phyloP scores from a whole-genome alignment of 2,329 filamentous ascomycete genomes.

The Aspergillus alliaceus region DNA sequence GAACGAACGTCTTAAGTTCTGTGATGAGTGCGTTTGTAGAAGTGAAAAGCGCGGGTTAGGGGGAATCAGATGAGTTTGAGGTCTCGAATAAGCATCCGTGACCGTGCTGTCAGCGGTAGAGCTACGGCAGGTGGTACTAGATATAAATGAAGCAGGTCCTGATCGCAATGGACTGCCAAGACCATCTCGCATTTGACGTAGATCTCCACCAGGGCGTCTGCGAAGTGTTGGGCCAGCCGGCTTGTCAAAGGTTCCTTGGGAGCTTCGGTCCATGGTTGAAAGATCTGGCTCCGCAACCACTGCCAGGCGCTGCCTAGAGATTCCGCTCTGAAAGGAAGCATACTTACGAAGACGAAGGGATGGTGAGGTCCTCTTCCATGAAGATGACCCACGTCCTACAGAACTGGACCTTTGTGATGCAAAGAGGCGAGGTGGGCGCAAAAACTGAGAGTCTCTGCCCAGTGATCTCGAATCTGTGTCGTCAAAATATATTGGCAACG shows the following conservation, averaged over 20 bases:
- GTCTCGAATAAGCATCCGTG: constrained; percentile 21
- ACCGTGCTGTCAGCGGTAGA: constrained; percentile 23
- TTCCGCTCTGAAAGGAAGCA: constrained; percentile 46
- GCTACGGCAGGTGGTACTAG: constrained; percentile 36
- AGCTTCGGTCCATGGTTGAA: constrained; percentile 15
- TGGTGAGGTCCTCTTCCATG: constrained; percentile 28
- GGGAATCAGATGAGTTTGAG: constrained; percentile 27
- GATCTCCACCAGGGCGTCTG: constrained; percentile 71
- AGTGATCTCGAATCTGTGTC: constrained; percentile 13
- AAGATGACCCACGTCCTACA: constrained; percentile 23
- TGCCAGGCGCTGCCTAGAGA: constrained; percentile 31
- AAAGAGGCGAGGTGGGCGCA: constrained; percentile 17
- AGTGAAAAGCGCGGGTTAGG: constrained; percentile 41
- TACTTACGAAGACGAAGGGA: constrained; percentile 44
- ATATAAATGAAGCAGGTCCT: constrained; percentile 37
- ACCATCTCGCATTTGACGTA: constrained; percentile 67
- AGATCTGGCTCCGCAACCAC: constrained; percentile 24
- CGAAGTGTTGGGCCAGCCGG: constrained; percentile 58
- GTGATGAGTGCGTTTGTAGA: constrained; percentile 55
- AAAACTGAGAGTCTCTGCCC: constrained; percentile 13
- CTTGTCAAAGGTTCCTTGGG: constrained; percentile 16
- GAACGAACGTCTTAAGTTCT: constrained; percentile 68
- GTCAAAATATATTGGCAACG: constrained; percentile 32
- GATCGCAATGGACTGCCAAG: constrained; percentile 56
- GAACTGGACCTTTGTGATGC: constrained; percentile 29